Percentiles rank a stretch among this genome's conserved stretches.
phyloP scores from a whole-genome alignment of 805 yeast genomes.

The Saccharomyces eubayanus region DNA sequence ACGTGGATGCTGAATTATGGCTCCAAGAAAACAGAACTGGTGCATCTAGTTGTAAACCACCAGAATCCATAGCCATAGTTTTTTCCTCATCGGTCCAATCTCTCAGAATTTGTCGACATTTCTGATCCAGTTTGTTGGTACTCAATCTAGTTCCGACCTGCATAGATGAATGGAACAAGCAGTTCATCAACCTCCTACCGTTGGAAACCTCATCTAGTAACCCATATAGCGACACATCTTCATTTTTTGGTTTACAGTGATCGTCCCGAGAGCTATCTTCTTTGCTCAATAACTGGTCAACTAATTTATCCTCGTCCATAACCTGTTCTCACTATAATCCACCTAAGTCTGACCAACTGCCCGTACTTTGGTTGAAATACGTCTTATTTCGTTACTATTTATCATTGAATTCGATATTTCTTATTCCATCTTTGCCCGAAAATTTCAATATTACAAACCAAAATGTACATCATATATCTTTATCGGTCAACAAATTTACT shows the following conservation, averaged over 20 bases:
- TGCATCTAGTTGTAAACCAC: slow-evolving; percentile 15
- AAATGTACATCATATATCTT: background rate
- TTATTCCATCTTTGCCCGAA: background rate
- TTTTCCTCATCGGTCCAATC: slow-evolving; percentile 1
- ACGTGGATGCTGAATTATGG: slow-evolving; percentile 6
- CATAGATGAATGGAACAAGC: slow-evolving; percentile 7
- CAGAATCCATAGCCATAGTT: slow-evolving; percentile 2
- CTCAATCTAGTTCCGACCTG: background rate
- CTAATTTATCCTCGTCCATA: background rate
- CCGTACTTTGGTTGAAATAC: background rate
- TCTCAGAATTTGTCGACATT: slow-evolving; percentile 1
- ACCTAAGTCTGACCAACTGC: background rate
- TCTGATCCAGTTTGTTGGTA: background rate
- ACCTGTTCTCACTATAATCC: background rate
- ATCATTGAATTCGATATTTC: background rate
- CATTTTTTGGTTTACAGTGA: slow-evolving; percentile 1
- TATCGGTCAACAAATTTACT: background rate
- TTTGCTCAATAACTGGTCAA: background rate
- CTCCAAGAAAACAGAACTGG: slow-evolving; percentile 29
- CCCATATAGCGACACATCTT: slow-evolving; percentile 12
- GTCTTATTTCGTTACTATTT: background rate
- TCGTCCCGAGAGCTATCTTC: background rate
- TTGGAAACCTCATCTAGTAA: slow-evolving; percentile 18
- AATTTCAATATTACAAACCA: background rate
- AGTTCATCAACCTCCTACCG: slow-evolving; percentile 22